Evolutionary conservation across 306 rosid species (phyloP).

Genomic region (Vicia faba): DNA sequence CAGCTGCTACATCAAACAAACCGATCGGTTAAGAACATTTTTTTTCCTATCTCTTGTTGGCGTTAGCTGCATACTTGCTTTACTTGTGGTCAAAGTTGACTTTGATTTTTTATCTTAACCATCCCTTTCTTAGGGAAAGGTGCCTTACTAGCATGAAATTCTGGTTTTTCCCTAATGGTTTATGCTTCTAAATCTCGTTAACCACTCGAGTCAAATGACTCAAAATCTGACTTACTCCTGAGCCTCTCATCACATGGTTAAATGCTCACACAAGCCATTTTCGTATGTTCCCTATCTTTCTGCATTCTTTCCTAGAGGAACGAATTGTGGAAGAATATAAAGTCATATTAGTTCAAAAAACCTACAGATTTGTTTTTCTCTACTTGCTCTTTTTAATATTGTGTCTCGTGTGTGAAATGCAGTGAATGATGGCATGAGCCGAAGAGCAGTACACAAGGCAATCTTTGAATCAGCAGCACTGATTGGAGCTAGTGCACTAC

Average conservation of each 20-base stretch:
- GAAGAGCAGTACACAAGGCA: conserved; percentile 80
- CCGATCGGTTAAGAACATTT: not conserved
- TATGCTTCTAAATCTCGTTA: not conserved
- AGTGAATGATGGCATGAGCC: conserved; percentile 91
- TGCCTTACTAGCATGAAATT: not conserved
- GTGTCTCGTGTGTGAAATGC: conserved; percentile 41
- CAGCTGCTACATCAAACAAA: not conserved
- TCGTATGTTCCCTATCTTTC: too few species aligned
- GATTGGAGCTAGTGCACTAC: conserved; percentile 74
- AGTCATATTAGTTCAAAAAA: not conserved
- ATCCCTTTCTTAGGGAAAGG: not conserved
- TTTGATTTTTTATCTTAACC: not conserved
- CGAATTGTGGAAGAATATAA: not conserved
- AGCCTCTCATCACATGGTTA: not conserved
- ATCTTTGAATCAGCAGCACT: conserved; percentile 74
- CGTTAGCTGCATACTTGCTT: conserved; percentile 4
- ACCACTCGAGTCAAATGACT: not conserved
- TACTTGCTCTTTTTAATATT: not conserved
- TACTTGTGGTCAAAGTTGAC: not conserved
- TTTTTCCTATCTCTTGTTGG: not conserved
- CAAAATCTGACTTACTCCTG: not conserved
- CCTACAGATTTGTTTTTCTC: not conserved
- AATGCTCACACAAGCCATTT: not conserved
- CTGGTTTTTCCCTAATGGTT: not conserved
- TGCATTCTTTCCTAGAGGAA: too few species aligned